Conservation (phyloP, 371 early-diverging fungal species). For the Phascolomyces articulosus region DNA sequence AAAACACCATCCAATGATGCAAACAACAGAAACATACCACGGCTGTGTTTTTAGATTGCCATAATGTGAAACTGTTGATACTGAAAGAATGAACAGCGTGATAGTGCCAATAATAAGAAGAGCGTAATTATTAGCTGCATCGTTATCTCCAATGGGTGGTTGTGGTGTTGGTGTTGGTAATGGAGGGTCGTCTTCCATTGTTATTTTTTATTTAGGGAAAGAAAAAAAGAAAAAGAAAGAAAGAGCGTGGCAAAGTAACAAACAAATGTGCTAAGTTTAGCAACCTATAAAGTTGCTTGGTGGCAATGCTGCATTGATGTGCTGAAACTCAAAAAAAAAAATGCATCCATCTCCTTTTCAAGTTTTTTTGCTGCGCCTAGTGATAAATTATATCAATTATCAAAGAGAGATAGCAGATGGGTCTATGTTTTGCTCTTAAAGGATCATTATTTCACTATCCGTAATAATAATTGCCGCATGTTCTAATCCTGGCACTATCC, state of each 20-base stretch:
- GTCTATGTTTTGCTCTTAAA: no score
- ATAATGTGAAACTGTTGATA: constrained; percentile 70
- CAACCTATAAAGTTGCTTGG: not conserved
- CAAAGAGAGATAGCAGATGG: no score
- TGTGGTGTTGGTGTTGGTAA: not conserved
- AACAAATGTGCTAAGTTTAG: not conserved
- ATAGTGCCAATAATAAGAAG: constrained; percentile 58
- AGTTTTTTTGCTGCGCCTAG: no score
- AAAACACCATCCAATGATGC: constrained; percentile 81
- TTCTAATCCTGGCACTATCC: no score
- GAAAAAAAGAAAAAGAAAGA: not conserved
- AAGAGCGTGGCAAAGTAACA: not conserved
- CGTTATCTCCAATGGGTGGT: not conserved
- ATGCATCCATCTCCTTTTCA: no score
- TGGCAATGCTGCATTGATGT: no score
- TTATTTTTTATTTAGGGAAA: not conserved
- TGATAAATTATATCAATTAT: no score
- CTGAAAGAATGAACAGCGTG: constrained; percentile 57
- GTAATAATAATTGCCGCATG: no score
- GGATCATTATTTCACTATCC: no score
- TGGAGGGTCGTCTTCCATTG: constrained; percentile 1
- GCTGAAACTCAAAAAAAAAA: constrained; percentile 1
- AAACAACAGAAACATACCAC: constrained; percentile 71
- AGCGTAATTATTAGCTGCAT: constrained; percentile 29
- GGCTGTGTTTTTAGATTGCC: constrained; percentile 68